A percentile compares a stretch with the other conserved stretches of the same genome.
Conservation (phyloP, 2,329 filamentous ascomycete genomes). For the Aspergillus sp. region DNA sequence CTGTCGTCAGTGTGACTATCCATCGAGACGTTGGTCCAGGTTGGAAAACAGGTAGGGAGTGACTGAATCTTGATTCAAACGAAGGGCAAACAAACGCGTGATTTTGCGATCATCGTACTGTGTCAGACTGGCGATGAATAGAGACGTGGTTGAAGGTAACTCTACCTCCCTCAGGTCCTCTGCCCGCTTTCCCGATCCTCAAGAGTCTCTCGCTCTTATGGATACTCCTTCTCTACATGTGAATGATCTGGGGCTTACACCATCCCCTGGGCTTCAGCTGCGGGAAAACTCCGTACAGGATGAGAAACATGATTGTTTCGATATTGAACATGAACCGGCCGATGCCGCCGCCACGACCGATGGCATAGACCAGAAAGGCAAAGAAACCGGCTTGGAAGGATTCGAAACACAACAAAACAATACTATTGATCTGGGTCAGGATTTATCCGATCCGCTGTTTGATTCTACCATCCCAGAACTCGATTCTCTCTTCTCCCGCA, state of each 20-base stretch:
- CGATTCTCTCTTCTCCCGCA: constrained; percentile 19
- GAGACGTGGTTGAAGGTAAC: constrained; percentile 39
- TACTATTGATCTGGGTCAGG: background rate
- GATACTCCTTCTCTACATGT: constrained; percentile 26
- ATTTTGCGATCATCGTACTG: background rate
- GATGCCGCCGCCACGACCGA: background rate
- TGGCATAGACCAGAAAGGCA: background rate
- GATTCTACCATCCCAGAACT: constrained; percentile 21
- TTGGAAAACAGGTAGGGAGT: background rate
- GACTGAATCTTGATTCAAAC: background rate
- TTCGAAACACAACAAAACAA: background rate
- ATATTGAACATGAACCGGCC: constrained; percentile 1
- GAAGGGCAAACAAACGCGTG: background rate
- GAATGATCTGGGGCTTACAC: constrained; percentile 46
- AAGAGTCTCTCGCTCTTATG: constrained; percentile 21
- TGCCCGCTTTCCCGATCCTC: constrained; percentile 18
- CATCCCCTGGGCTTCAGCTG: constrained; percentile 38
- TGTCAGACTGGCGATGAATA: constrained; percentile 19
- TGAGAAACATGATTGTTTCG: constrained; percentile 10
- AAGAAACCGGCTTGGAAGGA: background rate
- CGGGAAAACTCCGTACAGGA: constrained; percentile 17
- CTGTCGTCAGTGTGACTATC: background rate
- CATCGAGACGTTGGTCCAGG: background rate
- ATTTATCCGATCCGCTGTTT: constrained; percentile 21
- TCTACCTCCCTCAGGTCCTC: constrained; percentile 35